phyloP scores from a whole-genome alignment of 176 grass and related monocot species.

The Avena insularis region DNA sequence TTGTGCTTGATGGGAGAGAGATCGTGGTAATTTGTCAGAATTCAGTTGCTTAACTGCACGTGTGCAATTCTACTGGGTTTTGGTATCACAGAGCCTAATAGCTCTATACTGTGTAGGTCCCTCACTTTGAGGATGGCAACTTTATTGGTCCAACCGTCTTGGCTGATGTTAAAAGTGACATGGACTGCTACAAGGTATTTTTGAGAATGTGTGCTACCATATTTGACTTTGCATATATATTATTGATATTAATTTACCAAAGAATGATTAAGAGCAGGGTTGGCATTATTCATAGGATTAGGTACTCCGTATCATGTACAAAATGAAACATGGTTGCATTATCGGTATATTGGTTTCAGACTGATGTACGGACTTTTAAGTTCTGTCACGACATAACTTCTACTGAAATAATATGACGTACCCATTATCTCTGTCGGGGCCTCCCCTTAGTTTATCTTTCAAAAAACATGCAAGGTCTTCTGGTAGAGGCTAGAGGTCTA shows the following conservation, averaged over 20 bases:
- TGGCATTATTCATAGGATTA: background rate
- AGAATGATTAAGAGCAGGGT: background rate
- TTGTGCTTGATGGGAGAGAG: slow-evolving; percentile 86
- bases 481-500: no score
- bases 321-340: slow-evolving; percentile 12
- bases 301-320: background rate
- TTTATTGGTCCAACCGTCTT: slow-evolving; percentile 94
- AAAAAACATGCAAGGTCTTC: background rate
- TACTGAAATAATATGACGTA: background rate
- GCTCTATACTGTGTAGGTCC: slow-evolving; percentile 59
- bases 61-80: slow-evolving; percentile 5
- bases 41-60: slow-evolving; percentile 15
- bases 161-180: slow-evolving; percentile 80
- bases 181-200: slow-evolving; percentile 94
- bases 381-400: background rate
- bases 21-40: slow-evolving; percentile 60
- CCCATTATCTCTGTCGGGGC: slow-evolving; percentile 3
- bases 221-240: slow-evolving; percentile 25
- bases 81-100: slow-evolving; percentile 25
- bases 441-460: background rate
- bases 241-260: background rate
- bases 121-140: slow-evolving; percentile 73
- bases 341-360: slow-evolving; percentile 8
- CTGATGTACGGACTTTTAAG: background rate
- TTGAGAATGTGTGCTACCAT: background rate